phyloP scores from a whole-genome alignment of 1,284 basidiomycete species.

The Pascua guehoae region DNA sequence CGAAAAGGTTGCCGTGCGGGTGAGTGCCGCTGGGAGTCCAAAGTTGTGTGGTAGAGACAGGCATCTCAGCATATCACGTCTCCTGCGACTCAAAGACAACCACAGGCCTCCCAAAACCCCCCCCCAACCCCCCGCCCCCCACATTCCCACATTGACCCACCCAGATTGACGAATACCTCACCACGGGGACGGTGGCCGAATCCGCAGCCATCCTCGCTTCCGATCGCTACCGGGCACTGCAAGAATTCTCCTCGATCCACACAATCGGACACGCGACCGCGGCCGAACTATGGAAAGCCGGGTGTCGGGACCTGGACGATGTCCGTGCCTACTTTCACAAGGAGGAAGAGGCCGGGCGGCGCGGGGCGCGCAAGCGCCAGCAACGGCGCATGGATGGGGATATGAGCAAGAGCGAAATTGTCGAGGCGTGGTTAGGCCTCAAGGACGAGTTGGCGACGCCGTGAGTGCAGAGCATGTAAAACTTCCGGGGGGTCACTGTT shows the following conservation, averaged over 20 bases:
- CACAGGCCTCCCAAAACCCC: no score
- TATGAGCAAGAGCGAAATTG: constrained; percentile 47
- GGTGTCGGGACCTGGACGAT: constrained; percentile 43
- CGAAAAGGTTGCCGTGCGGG: constrained; percentile 43
- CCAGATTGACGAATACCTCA: constrained; percentile 48
- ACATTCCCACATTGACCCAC: no score
- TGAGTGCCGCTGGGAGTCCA: constrained; percentile 8
- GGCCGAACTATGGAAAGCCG: constrained; percentile 38
- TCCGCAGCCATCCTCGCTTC: constrained; percentile 34
- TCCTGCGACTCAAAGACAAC: not conserved
- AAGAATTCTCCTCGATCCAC: constrained; percentile 42
- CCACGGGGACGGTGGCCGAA: constrained; percentile 37
- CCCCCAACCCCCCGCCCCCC: no score
- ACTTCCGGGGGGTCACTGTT: no score
- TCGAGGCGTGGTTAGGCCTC: constrained; percentile 43
- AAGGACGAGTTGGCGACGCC: constrained; percentile 39
- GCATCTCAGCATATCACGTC: not conserved
- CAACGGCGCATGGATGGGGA: constrained; percentile 33
- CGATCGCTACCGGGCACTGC: constrained; percentile 32
- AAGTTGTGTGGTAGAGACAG: not conserved
- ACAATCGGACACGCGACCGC: constrained; percentile 42
- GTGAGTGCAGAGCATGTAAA: constrained; percentile 19
- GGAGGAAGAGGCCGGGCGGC: constrained; percentile 21
- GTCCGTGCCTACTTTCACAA: constrained; percentile 34
- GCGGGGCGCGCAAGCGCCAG: constrained; percentile 28